These are phyloP conservation scores for Beauveria scarabaeidicola DNA, from an alignment of 2,329 filamentous ascomycete species.

Conservation along the genomic window DNA sequence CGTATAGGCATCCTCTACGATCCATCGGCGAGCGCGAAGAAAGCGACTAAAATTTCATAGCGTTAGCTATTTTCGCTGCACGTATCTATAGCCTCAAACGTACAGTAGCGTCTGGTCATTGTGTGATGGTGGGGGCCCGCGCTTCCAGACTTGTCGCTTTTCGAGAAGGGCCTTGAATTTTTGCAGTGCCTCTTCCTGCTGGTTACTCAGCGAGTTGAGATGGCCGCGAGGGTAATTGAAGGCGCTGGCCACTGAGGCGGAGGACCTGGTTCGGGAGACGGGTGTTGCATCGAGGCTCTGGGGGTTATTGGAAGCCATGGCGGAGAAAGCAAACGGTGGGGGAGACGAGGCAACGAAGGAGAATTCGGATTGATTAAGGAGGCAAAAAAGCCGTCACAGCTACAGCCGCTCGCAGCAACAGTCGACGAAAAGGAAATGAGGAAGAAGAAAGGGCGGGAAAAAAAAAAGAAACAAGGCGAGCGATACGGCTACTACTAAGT, in stretches of 20 bases:
- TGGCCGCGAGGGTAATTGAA: slow-evolving; percentile 67
- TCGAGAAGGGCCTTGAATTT: slow-evolving; percentile 64
- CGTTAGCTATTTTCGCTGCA: neutral
- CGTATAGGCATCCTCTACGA: slow-evolving; percentile 1
- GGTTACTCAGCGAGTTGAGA: slow-evolving; percentile 62
- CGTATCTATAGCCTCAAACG: neutral
- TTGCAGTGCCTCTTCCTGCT: slow-evolving; percentile 58
- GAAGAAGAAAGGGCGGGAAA: neutral
- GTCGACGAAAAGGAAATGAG: neutral
- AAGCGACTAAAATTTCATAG: neutral
- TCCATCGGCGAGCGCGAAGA: slow-evolving; percentile 8
- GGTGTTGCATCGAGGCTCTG: slow-evolving; percentile 4
- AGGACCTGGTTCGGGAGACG: slow-evolving; percentile 11
- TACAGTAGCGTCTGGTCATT: slow-evolving; percentile 68
- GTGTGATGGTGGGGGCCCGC: slow-evolving; percentile 51
- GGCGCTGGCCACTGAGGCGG: slow-evolving; percentile 24
- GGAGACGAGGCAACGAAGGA: neutral
- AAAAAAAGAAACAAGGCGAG: neutral
- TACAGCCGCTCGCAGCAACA: neutral
- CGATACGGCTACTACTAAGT: neutral
- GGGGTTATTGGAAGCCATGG: slow-evolving; percentile 1
- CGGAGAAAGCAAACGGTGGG: neutral
- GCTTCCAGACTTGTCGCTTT: slow-evolving; percentile 56
- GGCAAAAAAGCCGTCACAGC: neutral
- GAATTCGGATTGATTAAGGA: neutral